Percentiles rank a stretch among this genome's conserved stretches.
phyloP scores from a whole-genome alignment of 2,329 filamentous ascomycete genomes.

The Trichoderma aggressivum region DNA sequence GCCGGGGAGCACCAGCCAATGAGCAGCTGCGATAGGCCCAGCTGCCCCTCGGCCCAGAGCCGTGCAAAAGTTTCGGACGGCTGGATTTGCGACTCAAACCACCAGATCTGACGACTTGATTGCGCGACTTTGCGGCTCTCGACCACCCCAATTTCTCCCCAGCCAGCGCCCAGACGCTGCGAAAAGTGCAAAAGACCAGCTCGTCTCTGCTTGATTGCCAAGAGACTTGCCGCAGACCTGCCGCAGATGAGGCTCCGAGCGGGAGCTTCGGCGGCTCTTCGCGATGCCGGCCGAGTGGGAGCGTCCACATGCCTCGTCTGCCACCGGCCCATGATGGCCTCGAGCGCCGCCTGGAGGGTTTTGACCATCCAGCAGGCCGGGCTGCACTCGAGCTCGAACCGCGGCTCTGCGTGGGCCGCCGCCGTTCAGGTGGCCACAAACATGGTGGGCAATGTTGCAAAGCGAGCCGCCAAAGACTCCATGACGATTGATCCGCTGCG shows the following conservation, averaged over 20 bases:
- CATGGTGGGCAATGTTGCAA: slow-evolving; percentile 66
- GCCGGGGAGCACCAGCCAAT: slow-evolving; percentile 7
- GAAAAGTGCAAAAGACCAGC: background rate
- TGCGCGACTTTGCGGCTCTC: slow-evolving; percentile 8
- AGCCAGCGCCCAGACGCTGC: background rate
- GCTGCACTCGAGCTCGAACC: slow-evolving; percentile 44
- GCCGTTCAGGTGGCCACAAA: slow-evolving; percentile 69
- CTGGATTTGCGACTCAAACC: slow-evolving; percentile 11
- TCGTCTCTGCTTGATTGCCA: background rate
- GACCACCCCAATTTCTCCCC: background rate
- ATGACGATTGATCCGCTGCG: slow-evolving; percentile 83
- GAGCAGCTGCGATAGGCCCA: background rate
- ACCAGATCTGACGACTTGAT: background rate
- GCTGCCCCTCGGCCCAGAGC: background rate
- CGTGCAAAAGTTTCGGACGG: slow-evolving; percentile 22
- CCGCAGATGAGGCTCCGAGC: slow-evolving; percentile 51
- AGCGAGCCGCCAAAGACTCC: slow-evolving; percentile 58
- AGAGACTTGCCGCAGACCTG: background rate
- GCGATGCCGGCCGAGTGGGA: slow-evolving; percentile 34
- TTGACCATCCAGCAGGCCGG: slow-evolving; percentile 30
- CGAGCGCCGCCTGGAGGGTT: slow-evolving; percentile 27
- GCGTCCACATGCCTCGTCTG: slow-evolving; percentile 32
- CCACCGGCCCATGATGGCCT: slow-evolving; percentile 28
- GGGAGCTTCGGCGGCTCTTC: slow-evolving; percentile 48
- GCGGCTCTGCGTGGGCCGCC: slow-evolving; percentile 69